Percentiles rank a stretch among this genome's conserved stretches.
Evolutionary conservation across 768 basidiomycete species (phyloP).

Genomic region (Kwoniella sp.): DNA sequence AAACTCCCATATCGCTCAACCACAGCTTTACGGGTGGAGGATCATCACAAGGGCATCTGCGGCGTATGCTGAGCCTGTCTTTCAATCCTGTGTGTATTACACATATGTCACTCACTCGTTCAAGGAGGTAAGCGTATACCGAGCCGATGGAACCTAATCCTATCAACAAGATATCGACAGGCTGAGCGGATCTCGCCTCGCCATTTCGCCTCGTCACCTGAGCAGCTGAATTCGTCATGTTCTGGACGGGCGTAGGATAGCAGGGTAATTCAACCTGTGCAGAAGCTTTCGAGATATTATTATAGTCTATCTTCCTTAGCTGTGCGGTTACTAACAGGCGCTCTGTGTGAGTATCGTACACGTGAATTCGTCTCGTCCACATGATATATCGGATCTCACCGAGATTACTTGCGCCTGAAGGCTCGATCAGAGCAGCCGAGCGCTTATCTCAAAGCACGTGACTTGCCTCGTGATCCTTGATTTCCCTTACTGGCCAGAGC

Average conservation of each 20-base stretch:
- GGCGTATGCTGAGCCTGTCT: no score
- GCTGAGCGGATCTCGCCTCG: not conserved
- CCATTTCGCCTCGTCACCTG: not conserved
- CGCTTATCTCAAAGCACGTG: not conserved
- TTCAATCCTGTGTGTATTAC: no score
- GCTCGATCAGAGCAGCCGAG: not conserved
- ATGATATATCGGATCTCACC: not conserved
- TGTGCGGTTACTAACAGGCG: no score
- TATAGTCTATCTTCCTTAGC: no score
- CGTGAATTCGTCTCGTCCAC: no score
- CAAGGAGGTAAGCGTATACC: conserved; percentile 61
- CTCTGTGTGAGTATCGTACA: no score
- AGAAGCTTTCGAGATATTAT: no score
- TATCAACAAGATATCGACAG: conserved; percentile 45
- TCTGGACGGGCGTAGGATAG: not conserved
- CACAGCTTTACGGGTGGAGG: no score
- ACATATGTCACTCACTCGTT: conserved; percentile 70
- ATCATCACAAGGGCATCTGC: no score
- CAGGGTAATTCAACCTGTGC: no score
- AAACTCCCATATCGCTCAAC: no score
- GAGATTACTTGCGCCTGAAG: not conserved
- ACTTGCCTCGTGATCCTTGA: not conserved
- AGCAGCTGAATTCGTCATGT: conserved; percentile 7
- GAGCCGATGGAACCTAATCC: conserved; percentile 49
- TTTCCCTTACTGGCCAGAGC: no score